phyloP scores from a whole-genome alignment of 768 basidiomycete genomes.

The Kwoniella bestiolae region DNA sequence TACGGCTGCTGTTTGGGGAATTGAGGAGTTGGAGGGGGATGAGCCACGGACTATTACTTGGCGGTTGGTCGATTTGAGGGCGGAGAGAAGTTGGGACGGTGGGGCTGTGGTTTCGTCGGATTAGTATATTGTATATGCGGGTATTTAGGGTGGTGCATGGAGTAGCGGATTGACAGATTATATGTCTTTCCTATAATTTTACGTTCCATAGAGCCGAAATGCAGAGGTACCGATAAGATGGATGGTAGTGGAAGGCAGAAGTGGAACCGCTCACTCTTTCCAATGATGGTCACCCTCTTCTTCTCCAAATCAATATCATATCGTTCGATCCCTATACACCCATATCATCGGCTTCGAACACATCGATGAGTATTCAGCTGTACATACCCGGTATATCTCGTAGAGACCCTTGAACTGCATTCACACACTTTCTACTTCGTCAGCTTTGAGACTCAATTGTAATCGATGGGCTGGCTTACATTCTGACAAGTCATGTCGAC shows the following conservation, averaged over 20 bases:
- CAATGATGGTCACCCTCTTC: conserved; percentile 55
- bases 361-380: not conserved
- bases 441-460: not conserved
- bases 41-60: conserved; percentile 54
- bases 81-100: conserved; percentile 46
- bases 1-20: conserved; percentile 46
- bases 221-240: too few species aligned
- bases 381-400: conserved; percentile 34
- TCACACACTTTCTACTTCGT: conserved; percentile 43
- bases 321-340: conserved; percentile 45
- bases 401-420: conserved; percentile 46
- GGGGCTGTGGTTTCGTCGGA: conserved; percentile 32
- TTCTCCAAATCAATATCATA: conserved; percentile 54
- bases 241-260: too few species aligned
- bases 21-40: conserved; percentile 34
- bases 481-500: conserved; percentile 58
- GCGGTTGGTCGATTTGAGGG: conserved; percentile 49
- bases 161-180: too few species aligned
- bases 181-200: too few species aligned
- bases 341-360: not conserved
- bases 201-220: too few species aligned
- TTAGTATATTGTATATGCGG: too few species aligned
- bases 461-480: conserved; percentile 29
- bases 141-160: too few species aligned
- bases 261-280: conserved; percentile 40